Evolutionary conservation across 257 asterid species (phyloP).

Genomic region (Avicennia marina): DNA sequence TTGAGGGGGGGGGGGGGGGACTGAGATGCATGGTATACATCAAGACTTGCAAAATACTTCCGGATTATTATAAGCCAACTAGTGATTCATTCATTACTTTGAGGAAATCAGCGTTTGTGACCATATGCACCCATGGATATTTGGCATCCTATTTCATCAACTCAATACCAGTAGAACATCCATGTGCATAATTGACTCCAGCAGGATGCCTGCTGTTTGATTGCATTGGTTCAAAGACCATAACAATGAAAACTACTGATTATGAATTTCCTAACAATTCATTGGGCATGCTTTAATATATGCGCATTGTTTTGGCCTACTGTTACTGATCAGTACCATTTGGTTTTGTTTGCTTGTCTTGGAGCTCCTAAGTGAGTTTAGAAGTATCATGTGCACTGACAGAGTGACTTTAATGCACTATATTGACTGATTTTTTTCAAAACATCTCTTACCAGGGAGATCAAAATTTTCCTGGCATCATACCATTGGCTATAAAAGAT

Average conservation of each 20-base stretch:
- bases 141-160: background rate
- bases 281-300: background rate
- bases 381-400: background rate
- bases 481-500: constrained; percentile 95
- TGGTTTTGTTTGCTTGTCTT: constrained; percentile 9
- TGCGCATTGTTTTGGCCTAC: too few relatives aligned
- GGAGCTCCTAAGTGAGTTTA: constrained; percentile 6
- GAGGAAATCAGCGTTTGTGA: background rate
- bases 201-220: constrained; percentile 3
- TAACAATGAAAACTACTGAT: constrained; percentile 16
- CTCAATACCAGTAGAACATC: background rate
- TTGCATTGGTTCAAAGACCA: constrained; percentile 6
- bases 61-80: background rate
- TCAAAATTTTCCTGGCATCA: constrained; percentile 84
- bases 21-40: constrained; percentile 7
- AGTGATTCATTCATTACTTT: constrained; percentile 1
- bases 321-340: constrained; percentile 8
- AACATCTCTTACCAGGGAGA: constrained; percentile 63
- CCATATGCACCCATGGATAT: constrained; percentile 1
- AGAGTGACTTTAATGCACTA: constrained; percentile 15
- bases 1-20: background rate
- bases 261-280: background rate
- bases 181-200: background rate
- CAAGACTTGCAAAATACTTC: constrained; percentile 1
- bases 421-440: constrained; percentile 24